These are phyloP conservation scores for Alternaria dauci DNA, from an alignment of 2,329 filamentous ascomycete genomes.

Conservation along the genomic window DNA sequence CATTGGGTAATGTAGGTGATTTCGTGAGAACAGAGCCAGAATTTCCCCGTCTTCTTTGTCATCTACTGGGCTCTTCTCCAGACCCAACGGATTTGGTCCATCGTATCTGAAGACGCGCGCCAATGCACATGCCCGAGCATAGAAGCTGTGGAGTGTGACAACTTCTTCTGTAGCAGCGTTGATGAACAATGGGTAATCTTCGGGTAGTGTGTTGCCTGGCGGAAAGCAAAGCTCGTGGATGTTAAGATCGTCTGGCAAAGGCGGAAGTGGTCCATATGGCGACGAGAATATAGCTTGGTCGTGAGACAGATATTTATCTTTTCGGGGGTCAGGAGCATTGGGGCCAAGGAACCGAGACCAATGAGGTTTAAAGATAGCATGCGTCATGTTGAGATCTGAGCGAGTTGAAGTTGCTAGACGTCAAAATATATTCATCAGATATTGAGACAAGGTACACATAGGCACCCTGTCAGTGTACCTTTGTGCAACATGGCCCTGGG, in stretches of 20 bases:
- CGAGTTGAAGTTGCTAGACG: background rate
- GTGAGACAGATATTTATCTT: slow-evolving; percentile 30
- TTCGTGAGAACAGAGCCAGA: slow-evolving; percentile 36
- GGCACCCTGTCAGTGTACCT: background rate
- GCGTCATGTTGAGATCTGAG: slow-evolving; percentile 21
- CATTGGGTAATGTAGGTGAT: slow-evolving; percentile 45
- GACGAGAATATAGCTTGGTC: slow-evolving; percentile 31
- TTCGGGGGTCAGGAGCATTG: slow-evolving; percentile 33
- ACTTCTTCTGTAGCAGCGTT: slow-evolving; percentile 36
- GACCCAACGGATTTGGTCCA: slow-evolving; percentile 36
- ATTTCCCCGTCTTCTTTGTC: slow-evolving; percentile 43
- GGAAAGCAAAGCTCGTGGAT: slow-evolving; percentile 46
- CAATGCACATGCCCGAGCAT: slow-evolving; percentile 35
- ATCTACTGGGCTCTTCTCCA: slow-evolving; percentile 30
- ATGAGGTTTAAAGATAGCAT: slow-evolving; percentile 36
- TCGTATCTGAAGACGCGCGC: slow-evolving; percentile 37
- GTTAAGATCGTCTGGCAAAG: slow-evolving; percentile 36
- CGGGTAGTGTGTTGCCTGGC: slow-evolving; percentile 31
- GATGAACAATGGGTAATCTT: slow-evolving; percentile 43
- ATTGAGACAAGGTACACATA: background rate
- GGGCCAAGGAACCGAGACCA: slow-evolving; percentile 39
- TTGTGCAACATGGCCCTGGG: background rate
- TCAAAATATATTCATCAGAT: background rate
- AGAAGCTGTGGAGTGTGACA: slow-evolving; percentile 41
- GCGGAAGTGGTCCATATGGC: slow-evolving; percentile 41